Evolutionary conservation across 345 rosid species (phyloP), one percentile per base, ranked within the genome.

Genomic region (Odontarrhena argentea): DNA sequence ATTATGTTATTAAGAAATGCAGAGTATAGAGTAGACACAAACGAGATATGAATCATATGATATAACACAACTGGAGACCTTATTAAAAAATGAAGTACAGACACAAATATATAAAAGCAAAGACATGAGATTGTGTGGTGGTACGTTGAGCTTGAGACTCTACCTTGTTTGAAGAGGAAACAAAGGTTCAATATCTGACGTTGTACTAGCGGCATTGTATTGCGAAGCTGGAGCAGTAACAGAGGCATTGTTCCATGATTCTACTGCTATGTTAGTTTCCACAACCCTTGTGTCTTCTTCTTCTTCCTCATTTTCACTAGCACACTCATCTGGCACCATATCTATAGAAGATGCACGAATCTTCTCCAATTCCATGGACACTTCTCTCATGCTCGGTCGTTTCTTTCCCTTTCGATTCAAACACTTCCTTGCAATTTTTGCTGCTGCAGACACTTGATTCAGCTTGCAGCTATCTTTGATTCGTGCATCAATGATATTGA

Each of bases 361-460:
- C 22, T 38, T 66, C 44, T 70, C 78, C 18, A 83, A 45, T 7
- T 76, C 79, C 76, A 49, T 46, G 0, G 55, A 48, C 3, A 76
- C 81, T 65, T 80, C 47, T 28, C 70, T 76, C 86, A 80, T 82
- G 7, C 73, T 44, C 12, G 86, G 86, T n/a, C 82, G 71, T 18
- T 76, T 51, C n/a, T 53, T 71, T 2, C 82, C 81, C 13, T 69
- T 70, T 15, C 63, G 3, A 45, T 32, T 34, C 49, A 83, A 58
- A 44, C 83, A 80, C 25, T 58, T 74, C 53, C 9, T 71, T 10
- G 76, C 87, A 5, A 83, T 30, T 11, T 48, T 66, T 0, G 82
- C 79, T 0, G 72, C 79, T 3, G 30, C 65, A 7, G 37, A 53
- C 13, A 80, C 51, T 34, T 74, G 53, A 9, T 59, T 12, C 8